Base-by-base conservation (phyloP, 768 basidiomycete genomes). In the Tulasnella sp. region DNA sequence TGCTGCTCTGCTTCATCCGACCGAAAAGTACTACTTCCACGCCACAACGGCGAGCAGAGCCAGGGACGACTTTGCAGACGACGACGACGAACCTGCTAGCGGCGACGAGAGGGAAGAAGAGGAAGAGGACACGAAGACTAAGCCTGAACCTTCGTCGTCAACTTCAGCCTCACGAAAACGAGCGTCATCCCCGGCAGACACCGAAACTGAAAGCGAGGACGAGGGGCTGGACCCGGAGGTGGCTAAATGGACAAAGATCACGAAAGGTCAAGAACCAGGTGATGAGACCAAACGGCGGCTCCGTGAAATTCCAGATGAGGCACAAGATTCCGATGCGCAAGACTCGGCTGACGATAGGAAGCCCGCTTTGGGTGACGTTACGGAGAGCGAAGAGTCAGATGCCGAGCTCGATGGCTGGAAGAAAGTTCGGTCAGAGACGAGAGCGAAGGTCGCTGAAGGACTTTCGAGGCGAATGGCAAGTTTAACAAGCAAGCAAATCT, bases 11-110 rank as follows among this genome's bases (percentile, higher is more conserved):
- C 82, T 89, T 36, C 90, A 93, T 0, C 83, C 96, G 77, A 85
- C 82, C 49, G 90, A 91, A 83, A 91, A 88, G 94, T 95, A 93
- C 81, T 93, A 93, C 82, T 93, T 93, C 84, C 88, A 91, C 80
- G 89, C 92, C 4, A 91, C 89, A 0, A 82, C 84, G 1, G 83
- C 82, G 7, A 86, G 90, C 49, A 78, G 84, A 82, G 78, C 82
- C 84, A 77, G 76, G 72, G 80, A 81, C 36, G 81, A 73, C 38
- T 79, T 86, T 67, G 85, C 83, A 19, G 85, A 84, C 70, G 83
- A 81, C 70, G 83, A 81, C 25, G 81, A 82, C n/a, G 75, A 40
- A n/a, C 45, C 29, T 25, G 73, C 36, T 37, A 71, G 68, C 7
- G 75, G 68, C 29, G 34, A 69, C 29, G 64, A 68, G 40, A 34